Percentiles rank a stretch among this genome's conserved stretches.
Conservation (phyloP, 2,329 filamentous ascomycete species). For the Sporothrix pseudoabietina region DNA sequence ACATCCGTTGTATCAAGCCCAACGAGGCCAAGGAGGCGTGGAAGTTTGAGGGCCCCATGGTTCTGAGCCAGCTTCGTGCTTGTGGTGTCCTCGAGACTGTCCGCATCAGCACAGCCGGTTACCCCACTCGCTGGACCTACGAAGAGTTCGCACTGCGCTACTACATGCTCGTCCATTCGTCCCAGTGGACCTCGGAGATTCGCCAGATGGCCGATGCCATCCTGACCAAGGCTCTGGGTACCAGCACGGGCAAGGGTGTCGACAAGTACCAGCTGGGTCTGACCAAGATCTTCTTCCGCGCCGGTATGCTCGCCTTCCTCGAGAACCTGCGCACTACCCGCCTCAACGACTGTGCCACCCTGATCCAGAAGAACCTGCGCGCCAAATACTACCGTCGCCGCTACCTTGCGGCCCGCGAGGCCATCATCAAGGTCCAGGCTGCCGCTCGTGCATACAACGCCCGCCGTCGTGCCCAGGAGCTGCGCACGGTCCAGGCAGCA, state of each 20-base stretch:
- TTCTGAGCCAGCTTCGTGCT: slow-evolving; percentile 91
- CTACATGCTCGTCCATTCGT: slow-evolving; percentile 94
- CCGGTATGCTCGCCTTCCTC: slow-evolving; percentile 96
- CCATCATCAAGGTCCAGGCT: slow-evolving; percentile 80
- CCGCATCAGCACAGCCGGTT: slow-evolving; percentile 94
- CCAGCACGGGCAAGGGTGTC: slow-evolving; percentile 69
- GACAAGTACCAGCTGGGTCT: slow-evolving; percentile 98
- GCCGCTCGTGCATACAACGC: slow-evolving; percentile 76
- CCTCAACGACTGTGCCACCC: slow-evolving; percentile 88
- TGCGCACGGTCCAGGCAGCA: slow-evolving; percentile 80
- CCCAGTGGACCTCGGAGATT: slow-evolving; percentile 90
- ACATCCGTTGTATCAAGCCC: slow-evolving; percentile 98
- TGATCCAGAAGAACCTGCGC: slow-evolving; percentile 98
- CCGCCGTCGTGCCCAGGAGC: slow-evolving; percentile 74
- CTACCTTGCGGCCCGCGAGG: slow-evolving; percentile 82
- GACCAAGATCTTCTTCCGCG: slow-evolving; percentile 99
- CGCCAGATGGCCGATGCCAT: slow-evolving; percentile 93
- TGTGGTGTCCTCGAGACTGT: slow-evolving; percentile 99
- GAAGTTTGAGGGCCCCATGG: slow-evolving; percentile 99
- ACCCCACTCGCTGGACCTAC: slow-evolving; percentile 97
- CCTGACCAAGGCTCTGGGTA: slow-evolving; percentile 81
- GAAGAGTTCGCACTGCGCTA: slow-evolving; percentile 97
- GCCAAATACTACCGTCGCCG: slow-evolving; percentile 93
- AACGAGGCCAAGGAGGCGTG: slow-evolving; percentile 96
- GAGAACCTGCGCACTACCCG: slow-evolving; percentile 90